A percentile compares a stretch with the other conserved stretches of the same genome.
Conservation (phyloP, 805 yeast species). For the Dipodascus geniculatus region DNA sequence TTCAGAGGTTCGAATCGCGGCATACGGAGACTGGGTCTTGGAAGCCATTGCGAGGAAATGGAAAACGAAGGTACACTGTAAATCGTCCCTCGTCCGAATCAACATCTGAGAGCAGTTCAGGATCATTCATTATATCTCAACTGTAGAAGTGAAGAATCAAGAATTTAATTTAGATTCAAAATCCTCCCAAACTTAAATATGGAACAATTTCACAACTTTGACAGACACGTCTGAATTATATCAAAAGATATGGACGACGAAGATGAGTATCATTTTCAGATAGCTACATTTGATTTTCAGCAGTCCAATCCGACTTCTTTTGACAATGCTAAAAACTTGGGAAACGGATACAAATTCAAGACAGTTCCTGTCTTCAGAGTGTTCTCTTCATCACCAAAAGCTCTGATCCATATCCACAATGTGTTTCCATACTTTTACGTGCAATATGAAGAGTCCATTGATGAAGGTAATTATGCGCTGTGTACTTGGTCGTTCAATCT, state of each 20-base stretch:
- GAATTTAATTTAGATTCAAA: background rate
- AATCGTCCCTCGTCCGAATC: background rate
- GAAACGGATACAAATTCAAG: background rate
- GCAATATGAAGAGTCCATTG: conserved; percentile 37
- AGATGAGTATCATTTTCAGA: background rate
- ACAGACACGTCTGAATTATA: too few relatives aligned
- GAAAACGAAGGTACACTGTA: conserved; percentile 34
- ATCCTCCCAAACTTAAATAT: background rate
- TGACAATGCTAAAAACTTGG: background rate
- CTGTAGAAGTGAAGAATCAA: background rate
- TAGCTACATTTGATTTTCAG: conserved; percentile 1
- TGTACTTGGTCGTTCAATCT: background rate
- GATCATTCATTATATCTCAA: background rate
- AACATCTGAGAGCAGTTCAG: background rate
- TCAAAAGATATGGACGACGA: conserved; percentile 1
- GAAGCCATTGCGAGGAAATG: conserved; percentile 31
- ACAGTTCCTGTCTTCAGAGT: conserved; percentile 64
- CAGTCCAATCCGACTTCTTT: background rate
- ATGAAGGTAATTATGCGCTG: conserved; percentile 3
- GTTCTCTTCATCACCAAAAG: conserved; percentile 51
- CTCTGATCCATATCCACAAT: conserved; percentile 69
- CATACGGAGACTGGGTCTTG: conserved; percentile 28
- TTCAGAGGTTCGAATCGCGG: too few relatives aligned
- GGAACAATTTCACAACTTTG: too few relatives aligned
- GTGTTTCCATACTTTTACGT: conserved; percentile 72